A percentile compares a stretch with the other conserved stretches of the same genome.
Evolutionary conservation across 768 basidiomycete genomes (phyloP).

Genomic region (Coprinellus micaceus): DNA sequence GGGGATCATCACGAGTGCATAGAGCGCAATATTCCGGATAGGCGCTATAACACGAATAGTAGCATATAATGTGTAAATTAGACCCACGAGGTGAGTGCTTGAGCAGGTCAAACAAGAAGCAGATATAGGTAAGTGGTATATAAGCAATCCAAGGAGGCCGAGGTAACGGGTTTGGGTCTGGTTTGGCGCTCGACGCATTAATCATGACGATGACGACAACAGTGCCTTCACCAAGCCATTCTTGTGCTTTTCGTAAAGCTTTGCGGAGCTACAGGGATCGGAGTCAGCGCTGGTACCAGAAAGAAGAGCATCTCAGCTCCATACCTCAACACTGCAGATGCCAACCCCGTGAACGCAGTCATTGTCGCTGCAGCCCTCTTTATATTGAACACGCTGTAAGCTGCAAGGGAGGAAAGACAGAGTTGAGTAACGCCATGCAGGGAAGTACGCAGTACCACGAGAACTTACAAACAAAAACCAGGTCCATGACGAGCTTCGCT

Average conservation of each 20-base stretch:
- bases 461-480: slow-evolving; percentile 78
- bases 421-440: slow-evolving; percentile 2
- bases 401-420: slow-evolving; percentile 33
- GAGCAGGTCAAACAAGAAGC: not conserved
- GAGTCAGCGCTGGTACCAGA: slow-evolving; percentile 9
- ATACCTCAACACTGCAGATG: slow-evolving; percentile 72
- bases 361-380: slow-evolving; percentile 56
- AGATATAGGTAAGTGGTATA: not conserved
- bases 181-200: not conserved
- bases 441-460: too few relatives aligned
- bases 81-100: not conserved
- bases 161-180: not conserved
- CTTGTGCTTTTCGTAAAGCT: slow-evolving; percentile 72
- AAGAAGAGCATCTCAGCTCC: slow-evolving; percentile 8
- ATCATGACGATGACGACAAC: slow-evolving; percentile 22
- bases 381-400: slow-evolving; percentile 75
- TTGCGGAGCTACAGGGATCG: slow-evolving; percentile 50
- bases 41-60: not conserved
- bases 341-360: slow-evolving; percentile 64
- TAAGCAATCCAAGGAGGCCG: not conserved
- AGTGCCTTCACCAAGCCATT: slow-evolving; percentile 54
- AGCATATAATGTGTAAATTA: not conserved
- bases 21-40: not conserved
- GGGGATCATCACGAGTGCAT: not conserved
- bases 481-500: slow-evolving; percentile 75